These are phyloP conservation scores for Euphorbia schlechtendalii DNA, from an alignment of 441 rosid species.

Conservation along the genomic window DNA sequence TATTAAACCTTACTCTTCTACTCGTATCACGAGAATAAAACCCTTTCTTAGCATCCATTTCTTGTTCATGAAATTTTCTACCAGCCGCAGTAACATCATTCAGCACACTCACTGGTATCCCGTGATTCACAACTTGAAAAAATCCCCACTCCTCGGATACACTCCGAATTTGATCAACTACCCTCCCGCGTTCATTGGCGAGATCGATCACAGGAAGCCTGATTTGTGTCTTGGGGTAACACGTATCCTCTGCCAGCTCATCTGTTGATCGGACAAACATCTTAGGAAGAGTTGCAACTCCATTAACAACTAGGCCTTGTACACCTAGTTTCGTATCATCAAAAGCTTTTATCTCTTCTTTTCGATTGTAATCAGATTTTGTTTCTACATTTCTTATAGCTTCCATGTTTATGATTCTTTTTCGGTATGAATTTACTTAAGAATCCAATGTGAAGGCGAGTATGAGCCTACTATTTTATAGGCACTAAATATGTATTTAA, in stretches of 20 bases:
- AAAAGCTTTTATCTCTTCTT: constrained; percentile 20
- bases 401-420: background rate
- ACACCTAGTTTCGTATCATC: constrained; percentile 27
- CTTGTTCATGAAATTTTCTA: constrained; percentile 22
- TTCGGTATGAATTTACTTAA: background rate
- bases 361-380: constrained; percentile 8
- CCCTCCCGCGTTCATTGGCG: background rate
- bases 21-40: constrained; percentile 17
- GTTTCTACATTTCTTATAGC: background rate
- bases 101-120: constrained; percentile 12
- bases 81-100: constrained; percentile 14
- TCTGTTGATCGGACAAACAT: constrained; percentile 20
- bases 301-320: constrained; percentile 25
- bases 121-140: constrained; percentile 33
- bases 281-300: constrained; percentile 20
- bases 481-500: background rate
- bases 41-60: constrained; percentile 17
- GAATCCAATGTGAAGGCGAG: background rate
- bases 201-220: constrained; percentile 25
- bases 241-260: background rate
- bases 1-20: constrained; percentile 18
- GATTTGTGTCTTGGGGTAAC: constrained; percentile 1
- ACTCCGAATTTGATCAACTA: constrained; percentile 18
- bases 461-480: background rate
- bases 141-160: constrained; percentile 27